A percentile compares a stretch with the other conserved stretches of the same genome.
Evolutionary conservation across 2,329 filamentous ascomycete genomes (phyloP).

Genomic region (Verticillium alfalfae): DNA sequence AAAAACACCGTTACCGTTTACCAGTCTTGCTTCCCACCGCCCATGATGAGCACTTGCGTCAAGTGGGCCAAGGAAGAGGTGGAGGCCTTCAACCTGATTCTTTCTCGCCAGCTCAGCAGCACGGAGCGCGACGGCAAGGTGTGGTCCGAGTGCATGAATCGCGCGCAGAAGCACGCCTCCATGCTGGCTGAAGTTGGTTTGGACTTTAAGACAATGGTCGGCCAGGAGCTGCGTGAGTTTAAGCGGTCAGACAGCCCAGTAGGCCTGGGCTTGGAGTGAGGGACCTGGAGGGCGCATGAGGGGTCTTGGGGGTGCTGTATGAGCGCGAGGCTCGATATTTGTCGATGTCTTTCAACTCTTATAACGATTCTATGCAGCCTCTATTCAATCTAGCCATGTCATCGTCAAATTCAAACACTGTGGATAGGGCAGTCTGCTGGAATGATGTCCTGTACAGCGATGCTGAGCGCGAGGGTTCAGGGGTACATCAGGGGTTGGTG

Average conservation of each 20-base stretch:
- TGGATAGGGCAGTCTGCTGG: no score
- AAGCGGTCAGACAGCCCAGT: background rate
- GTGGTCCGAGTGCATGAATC: slow-evolving; percentile 76
- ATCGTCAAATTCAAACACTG: no score
- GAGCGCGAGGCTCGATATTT: background rate
- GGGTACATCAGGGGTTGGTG: background rate
- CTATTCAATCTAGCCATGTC: no score
- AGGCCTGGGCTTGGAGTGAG: background rate
- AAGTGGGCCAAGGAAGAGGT: slow-evolving; percentile 98
- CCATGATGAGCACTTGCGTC: slow-evolving; percentile 89
- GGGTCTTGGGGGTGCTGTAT: background rate
- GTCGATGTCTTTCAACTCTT: no score
- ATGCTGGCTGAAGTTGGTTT: slow-evolving; percentile 81
- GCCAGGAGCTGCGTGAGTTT: slow-evolving; percentile 38
- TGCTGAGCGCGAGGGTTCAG: background rate
- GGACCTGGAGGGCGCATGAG: background rate
- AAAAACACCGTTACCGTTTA: slow-evolving; percentile 89
- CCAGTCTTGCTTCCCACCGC: slow-evolving; percentile 76
- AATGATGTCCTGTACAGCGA: no score
- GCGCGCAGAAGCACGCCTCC: slow-evolving; percentile 73
- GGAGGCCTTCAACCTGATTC: slow-evolving; percentile 79
- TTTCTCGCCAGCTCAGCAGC: slow-evolving; percentile 80
- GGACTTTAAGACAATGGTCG: slow-evolving; percentile 81
- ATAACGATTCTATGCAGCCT: no score
- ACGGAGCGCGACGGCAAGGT: slow-evolving; percentile 70